Evolutionary conservation across 768 basidiomycete genomes (phyloP).

Genomic region (Lactarius sanguifluus): DNA sequence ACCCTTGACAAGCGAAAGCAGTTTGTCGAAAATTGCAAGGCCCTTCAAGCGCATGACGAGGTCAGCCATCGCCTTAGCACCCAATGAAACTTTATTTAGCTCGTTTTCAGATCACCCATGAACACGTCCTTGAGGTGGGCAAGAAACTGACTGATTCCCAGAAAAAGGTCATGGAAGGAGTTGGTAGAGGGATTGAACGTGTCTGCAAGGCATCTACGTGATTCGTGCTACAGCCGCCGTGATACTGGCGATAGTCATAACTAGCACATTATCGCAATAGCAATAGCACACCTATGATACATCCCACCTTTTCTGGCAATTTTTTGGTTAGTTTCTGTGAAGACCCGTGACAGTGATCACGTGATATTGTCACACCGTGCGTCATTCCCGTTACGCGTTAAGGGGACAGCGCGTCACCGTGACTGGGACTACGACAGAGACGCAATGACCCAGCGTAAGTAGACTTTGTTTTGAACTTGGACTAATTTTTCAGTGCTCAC

Average conservation of each 20-base stretch:
- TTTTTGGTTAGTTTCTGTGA: not conserved
- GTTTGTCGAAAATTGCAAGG: conserved; percentile 52
- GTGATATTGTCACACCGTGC: conserved; percentile 16
- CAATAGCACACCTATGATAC: no score
- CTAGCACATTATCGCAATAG: not conserved
- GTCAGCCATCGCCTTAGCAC: conserved; percentile 33
- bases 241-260: not conserved
- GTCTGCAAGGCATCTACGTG: conserved; percentile 42
- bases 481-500: conserved; percentile 49
- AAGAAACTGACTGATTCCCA: conserved; percentile 70
- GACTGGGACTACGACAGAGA: not conserved
- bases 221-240: not conserved
- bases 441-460: conserved; percentile 25
- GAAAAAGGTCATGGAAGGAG: conserved; percentile 68
- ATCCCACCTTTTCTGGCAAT: no score
- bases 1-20: conserved; percentile 52
- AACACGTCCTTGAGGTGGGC: conserved; percentile 58
- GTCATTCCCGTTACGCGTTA: conserved; percentile 15
- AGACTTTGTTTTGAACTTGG: conserved; percentile 3
- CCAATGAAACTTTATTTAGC: not conserved
- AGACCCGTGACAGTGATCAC: not conserved
- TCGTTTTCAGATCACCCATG: conserved; percentile 55
- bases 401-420: not conserved
- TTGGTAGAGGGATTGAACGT: conserved; percentile 66
- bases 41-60: conserved; percentile 39